Conservation (phyloP, 2,329 filamentous ascomycete species). For the Curvularia sp. region DNA sequence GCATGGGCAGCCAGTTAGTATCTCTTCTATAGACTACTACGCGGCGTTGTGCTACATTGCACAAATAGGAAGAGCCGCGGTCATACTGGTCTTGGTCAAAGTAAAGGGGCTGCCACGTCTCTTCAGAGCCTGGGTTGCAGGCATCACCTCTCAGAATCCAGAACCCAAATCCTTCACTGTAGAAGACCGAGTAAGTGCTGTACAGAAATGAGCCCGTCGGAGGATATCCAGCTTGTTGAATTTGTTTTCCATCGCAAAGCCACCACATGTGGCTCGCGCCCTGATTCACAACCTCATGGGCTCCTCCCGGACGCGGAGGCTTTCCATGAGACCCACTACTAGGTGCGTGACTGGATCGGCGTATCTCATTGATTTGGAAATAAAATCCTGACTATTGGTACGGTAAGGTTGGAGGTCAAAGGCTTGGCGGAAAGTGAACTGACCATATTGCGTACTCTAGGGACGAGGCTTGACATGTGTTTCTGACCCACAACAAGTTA, state of each 20-base stretch:
- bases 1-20: constrained; percentile 28
- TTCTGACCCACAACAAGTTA: constrained; percentile 3
- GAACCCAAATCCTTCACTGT: constrained; percentile 29
- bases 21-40: constrained; percentile 20
- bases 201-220: background rate
- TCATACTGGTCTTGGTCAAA: constrained; percentile 30
- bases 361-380: constrained; percentile 40
- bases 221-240: constrained; percentile 4
- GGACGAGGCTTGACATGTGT: background rate
- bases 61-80: constrained; percentile 36
- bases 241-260: constrained; percentile 23
- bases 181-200: constrained; percentile 34
- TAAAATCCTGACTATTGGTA: constrained; percentile 27
- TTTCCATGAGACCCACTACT: constrained; percentile 24
- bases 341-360: constrained; percentile 14
- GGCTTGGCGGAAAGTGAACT: background rate
- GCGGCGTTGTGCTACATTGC: constrained; percentile 21
- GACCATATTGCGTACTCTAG: background rate
- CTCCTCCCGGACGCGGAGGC: constrained; percentile 17
- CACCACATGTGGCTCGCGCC: constrained; percentile 27
- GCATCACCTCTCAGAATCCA: constrained; percentile 30
- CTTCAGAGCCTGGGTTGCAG: constrained; percentile 6
- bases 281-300: constrained; percentile 2
- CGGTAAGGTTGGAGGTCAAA: background rate
- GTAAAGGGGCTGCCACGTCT: constrained; percentile 28